Base-by-base conservation (phyloP, 2,329 filamentous ascomycete genomes). In the Huntiella omanensis region DNA sequence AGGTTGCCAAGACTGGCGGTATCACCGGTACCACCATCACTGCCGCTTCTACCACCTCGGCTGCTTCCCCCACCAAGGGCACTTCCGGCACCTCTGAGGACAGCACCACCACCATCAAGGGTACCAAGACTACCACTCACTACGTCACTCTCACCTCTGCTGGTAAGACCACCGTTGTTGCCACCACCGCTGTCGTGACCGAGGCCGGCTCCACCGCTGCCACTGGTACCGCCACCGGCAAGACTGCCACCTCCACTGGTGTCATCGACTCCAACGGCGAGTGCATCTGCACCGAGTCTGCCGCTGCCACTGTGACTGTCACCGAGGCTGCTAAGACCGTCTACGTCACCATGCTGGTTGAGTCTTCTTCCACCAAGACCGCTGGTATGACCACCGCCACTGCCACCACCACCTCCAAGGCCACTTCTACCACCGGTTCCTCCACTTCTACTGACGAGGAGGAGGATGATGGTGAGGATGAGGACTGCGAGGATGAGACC, bases 21-120 rank as follows among this genome's bases (percentile, higher is more conserved):
- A 57, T 62, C 51, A 58, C 57, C 49, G 65, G 63, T 54, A 56
- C 59, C 43, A 64, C 62, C 47, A 54, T 65, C 28, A 48, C 48
- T 41, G 45, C 45, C 10, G 44, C 33, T 35, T 33, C 35, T 46
- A 22, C 45, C n/a, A 19, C 35, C 17, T 19, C 13, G 15, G 10
- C 35, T 45, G 43, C 34, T 39, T 46, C 43, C 5, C 22, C 22
- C 22, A 28, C 22, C 22, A 28, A 28, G 22, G 40, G 19, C 15
- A 12, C n/a, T 8, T 44, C 42, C 4, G 42, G 16, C 15, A 32
- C 11, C 11, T 16, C n/a, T 13, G 40, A 44, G 5, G 57, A 62
- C 41, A 48, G 52, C 16, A 64, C 62, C 47, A 62, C 62, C 13
- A 65, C 63, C 46, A 56, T 54, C 41, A 64, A 61, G 45, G 53